phyloP scores from a whole-genome alignment of 345 rosid species.

The Turnera subulata region DNA sequence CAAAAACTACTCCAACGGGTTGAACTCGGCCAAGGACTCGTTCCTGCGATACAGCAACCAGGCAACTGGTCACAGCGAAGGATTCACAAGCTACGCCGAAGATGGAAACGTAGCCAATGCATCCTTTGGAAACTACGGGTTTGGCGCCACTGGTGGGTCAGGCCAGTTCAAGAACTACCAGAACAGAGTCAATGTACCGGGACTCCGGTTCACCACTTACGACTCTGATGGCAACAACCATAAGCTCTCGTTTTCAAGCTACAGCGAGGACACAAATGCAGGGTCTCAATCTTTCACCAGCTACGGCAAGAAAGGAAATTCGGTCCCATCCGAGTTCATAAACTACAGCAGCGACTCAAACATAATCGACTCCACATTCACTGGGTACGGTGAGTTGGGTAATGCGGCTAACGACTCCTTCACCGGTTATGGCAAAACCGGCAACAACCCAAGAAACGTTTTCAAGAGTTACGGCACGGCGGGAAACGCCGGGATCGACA shows the following conservation, averaged over 20 bases:
- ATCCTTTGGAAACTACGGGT: constrained; percentile 27
- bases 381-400: constrained; percentile 24
- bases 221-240: constrained; percentile 25
- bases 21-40: constrained; percentile 22
- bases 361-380: constrained; percentile 20
- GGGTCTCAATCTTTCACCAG: constrained; percentile 23
- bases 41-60: constrained; percentile 23
- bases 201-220: constrained; percentile 29
- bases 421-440: constrained; percentile 19
- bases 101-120: constrained; percentile 30
- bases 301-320: constrained; percentile 30
- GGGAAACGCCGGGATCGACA: constrained; percentile 12
- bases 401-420: constrained; percentile 25
- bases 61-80: constrained; percentile 17
- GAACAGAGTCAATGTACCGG: constrained; percentile 25
- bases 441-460: constrained; percentile 19
- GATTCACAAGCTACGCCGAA: constrained; percentile 19
- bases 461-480: constrained; percentile 27
- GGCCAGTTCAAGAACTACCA: constrained; percentile 24
- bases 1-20: constrained; percentile 30
- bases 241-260: constrained; percentile 22
- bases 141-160: constrained; percentile 25
- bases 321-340: constrained; percentile 23
- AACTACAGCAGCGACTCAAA: constrained; percentile 21
- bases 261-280: constrained; percentile 24